phyloP scores from a whole-genome alignment of 139 green algal species.

The Raphidocelis subcapitata region DNA sequence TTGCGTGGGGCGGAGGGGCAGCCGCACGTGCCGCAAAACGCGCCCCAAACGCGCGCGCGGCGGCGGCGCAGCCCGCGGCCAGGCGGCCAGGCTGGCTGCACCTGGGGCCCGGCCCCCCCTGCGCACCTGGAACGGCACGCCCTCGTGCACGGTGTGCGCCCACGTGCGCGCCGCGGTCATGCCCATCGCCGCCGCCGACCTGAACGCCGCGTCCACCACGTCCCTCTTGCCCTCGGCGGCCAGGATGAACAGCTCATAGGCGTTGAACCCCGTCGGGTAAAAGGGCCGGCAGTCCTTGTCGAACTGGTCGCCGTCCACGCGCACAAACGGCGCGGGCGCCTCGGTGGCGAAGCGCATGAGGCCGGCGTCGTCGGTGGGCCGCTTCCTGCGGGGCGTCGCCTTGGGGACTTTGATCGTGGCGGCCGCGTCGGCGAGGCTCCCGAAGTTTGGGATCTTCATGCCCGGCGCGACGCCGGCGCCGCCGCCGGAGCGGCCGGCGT shows the following conservation, averaged over 20 bases:
- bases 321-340: slow-evolving; percentile 6
- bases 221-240: slow-evolving; percentile 19
- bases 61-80: no score
- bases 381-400: neutral
- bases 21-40: no score
- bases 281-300: slow-evolving; percentile 56
- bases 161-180: slow-evolving; percentile 68
- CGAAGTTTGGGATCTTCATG: neutral
- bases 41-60: no score
- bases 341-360: neutral
- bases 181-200: slow-evolving; percentile 33
- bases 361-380: neutral
- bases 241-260: slow-evolving; percentile 27
- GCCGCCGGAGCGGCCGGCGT: no score
- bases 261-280: slow-evolving; percentile 62
- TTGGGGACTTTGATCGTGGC: slow-evolving; percentile 2
- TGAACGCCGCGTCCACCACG: slow-evolving; percentile 36
- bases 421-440: neutral
- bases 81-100: no score
- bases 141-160: slow-evolving; percentile 59
- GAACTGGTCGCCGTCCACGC: slow-evolving; percentile 39
- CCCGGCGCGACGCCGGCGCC: neutral
- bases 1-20: no score
- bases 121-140: slow-evolving; percentile 59
- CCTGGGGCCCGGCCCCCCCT: no score